Evolutionary conservation across 108 stramenopile genomes (phyloP).

Genomic region (Skeletonema tropicum): DNA sequence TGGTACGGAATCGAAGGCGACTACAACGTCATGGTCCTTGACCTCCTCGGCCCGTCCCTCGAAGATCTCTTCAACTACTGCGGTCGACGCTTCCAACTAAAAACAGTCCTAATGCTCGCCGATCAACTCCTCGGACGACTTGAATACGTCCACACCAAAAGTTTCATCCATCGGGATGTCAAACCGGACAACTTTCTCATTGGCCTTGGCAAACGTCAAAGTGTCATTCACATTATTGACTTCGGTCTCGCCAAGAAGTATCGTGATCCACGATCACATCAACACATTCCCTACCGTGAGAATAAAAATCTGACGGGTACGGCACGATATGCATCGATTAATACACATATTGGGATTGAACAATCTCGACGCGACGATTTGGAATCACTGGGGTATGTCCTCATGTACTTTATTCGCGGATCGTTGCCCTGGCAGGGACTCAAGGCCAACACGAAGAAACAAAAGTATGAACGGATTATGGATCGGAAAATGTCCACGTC

Average conservation of each 20-base stretch:
- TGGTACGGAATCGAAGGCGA: slow-evolving; percentile 99
- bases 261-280: slow-evolving; percentile 98
- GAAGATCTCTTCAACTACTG: slow-evolving; percentile 99
- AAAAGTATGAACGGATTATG: slow-evolving; percentile 99
- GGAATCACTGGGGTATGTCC: slow-evolving; percentile 98
- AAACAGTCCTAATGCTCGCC: slow-evolving; percentile 97
- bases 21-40: slow-evolving; percentile 99
- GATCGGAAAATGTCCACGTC: slow-evolving; percentile 99
- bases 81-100: slow-evolving; percentile 96
- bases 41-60: slow-evolving; percentile 97
- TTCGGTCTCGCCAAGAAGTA: slow-evolving; percentile 99
- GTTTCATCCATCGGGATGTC: slow-evolving; percentile 99
- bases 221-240: slow-evolving; percentile 99
- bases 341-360: slow-evolving; percentile 98
- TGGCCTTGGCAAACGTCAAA: slow-evolving; percentile 96
- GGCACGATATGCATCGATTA: slow-evolving; percentile 98
- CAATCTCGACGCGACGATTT: slow-evolving; percentile 98
- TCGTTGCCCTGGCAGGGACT: slow-evolving; percentile 99
- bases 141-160: slow-evolving; percentile 99
- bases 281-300: slow-evolving; percentile 99
- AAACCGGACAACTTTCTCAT: slow-evolving; percentile 99
- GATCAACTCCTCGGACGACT: slow-evolving; percentile 97
- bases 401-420: slow-evolving; percentile 99
- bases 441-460: slow-evolving; percentile 99
- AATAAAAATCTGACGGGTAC: slow-evolving; percentile 99